Evolutionary conservation across 164 flowering plant species (phyloP).

Genomic region (Amborella trichopoda): DNA sequence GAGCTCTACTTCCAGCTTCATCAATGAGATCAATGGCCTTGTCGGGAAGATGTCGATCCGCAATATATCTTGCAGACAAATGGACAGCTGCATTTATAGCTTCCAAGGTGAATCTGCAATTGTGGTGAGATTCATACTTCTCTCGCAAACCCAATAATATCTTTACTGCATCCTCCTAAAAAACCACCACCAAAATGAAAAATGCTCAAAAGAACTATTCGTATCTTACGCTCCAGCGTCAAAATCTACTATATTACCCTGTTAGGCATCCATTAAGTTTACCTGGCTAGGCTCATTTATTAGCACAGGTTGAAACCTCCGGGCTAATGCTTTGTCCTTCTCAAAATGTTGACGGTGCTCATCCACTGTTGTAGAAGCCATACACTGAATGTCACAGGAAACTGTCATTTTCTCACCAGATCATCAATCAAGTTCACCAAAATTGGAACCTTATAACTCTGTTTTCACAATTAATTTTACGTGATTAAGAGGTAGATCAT

Average conservation of each 20-base stretch:
- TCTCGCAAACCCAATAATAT: slow-evolving; percentile 68
- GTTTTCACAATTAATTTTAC: too few relatives aligned
- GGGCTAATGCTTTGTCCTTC: slow-evolving; percentile 73
- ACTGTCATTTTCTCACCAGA: background rate
- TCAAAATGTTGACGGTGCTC: slow-evolving; percentile 66
- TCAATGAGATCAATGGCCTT: slow-evolving; percentile 94
- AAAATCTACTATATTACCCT: too few relatives aligned
- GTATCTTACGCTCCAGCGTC: too few relatives aligned
- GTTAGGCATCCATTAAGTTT: too few relatives aligned
- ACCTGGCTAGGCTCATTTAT: slow-evolving; percentile 81
- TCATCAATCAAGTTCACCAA: too few relatives aligned
- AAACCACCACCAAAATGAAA: too few relatives aligned
- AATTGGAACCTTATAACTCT: too few relatives aligned
- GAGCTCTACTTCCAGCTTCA: slow-evolving; percentile 89
- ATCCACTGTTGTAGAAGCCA: slow-evolving; percentile 72
- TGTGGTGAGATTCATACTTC: slow-evolving; percentile 72
- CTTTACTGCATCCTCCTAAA: slow-evolving; percentile 66
- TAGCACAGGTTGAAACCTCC: slow-evolving; percentile 74
- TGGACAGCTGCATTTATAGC: slow-evolving; percentile 78
- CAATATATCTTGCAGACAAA: slow-evolving; percentile 66
- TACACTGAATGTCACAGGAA: slow-evolving; percentile 38
- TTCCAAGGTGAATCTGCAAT: slow-evolving; percentile 55
- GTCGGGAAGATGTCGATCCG: slow-evolving; percentile 83
- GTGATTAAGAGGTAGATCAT: too few relatives aligned
- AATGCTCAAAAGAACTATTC: too few relatives aligned